Evolutionary conservation across 2,329 filamentous ascomycete genomes (phyloP).

Genomic region (Fusarium buharicum): DNA sequence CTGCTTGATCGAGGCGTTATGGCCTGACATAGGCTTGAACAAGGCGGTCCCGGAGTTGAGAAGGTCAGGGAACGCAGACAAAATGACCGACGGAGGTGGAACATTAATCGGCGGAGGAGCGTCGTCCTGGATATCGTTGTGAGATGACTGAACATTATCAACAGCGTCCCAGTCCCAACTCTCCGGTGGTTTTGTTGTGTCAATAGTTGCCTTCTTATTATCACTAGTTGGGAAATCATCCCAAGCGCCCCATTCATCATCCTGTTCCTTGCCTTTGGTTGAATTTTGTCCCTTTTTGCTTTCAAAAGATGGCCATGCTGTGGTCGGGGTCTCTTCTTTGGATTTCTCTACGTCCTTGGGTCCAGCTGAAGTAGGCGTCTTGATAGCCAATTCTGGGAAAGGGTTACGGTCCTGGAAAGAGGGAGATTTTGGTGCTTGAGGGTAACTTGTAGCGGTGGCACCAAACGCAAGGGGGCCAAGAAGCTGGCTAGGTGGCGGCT

Average conservation of each 20-base stretch:
- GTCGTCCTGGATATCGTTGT: conserved; percentile 42
- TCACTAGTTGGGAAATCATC: conserved; percentile 54
- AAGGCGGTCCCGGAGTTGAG: conserved; percentile 74
- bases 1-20: conserved; percentile 67
- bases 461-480: conserved; percentile 46
- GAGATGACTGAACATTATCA: conserved; percentile 46
- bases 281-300: conserved; percentile 18
- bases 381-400: conserved; percentile 60
- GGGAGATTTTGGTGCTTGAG: conserved; percentile 62
- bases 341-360: conserved; percentile 50
- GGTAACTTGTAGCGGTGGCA: conserved; percentile 49
- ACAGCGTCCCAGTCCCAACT: conserved; percentile 64
- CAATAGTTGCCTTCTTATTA: conserved; percentile 30
- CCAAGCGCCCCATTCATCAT: conserved; percentile 64
- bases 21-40: conserved; percentile 71
- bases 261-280: conserved; percentile 42
- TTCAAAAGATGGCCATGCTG: conserved; percentile 59
- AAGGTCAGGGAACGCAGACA: conserved; percentile 79
- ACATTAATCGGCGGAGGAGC: conserved; percentile 81
- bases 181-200: conserved; percentile 36
- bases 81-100: conserved; percentile 84
- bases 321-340: conserved; percentile 55
- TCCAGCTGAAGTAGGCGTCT: conserved; percentile 53
- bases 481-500: conserved; percentile 48
- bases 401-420: conserved; percentile 65